A percentile compares a stretch with the other conserved stretches of the same genome.
These are phyloP conservation scores for Arachis stenosperma DNA, from an alignment of 306 rosid species.

Conservation along the genomic window DNA sequence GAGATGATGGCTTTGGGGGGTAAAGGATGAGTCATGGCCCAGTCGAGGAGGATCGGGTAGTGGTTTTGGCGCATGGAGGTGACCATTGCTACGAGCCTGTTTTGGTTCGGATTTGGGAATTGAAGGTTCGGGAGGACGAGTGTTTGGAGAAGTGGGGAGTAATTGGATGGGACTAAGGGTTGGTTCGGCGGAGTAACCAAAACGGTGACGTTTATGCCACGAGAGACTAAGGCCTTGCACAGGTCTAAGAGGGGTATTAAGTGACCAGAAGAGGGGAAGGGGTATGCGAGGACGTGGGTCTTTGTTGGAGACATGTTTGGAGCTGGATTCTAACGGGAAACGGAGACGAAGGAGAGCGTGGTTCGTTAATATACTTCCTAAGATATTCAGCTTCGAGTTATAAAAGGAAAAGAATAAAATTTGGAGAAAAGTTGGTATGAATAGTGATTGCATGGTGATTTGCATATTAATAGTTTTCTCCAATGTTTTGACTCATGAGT, in stretches of 20 bases:
- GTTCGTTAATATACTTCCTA: neutral
- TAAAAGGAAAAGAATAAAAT: neutral
- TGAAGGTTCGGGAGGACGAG: neutral
- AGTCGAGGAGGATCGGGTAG: conserved; percentile 41
- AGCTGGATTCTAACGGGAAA: too few relatives aligned
- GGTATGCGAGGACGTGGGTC: conserved; percentile 39
- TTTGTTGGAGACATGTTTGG: neutral
- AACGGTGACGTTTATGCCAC: conserved; percentile 51
- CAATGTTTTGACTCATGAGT: too few relatives aligned
- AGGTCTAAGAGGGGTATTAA: conserved; percentile 45
- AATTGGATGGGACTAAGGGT: conserved; percentile 26
- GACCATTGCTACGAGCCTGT: neutral
- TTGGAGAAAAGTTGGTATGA: too few relatives aligned
- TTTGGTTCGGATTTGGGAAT: conserved; percentile 7
- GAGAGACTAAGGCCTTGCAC: conserved; percentile 22
- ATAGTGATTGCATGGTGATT: too few relatives aligned
- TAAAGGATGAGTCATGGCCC: conserved; percentile 40
- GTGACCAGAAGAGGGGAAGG: conserved; percentile 46
- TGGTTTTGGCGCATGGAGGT: conserved; percentile 44
- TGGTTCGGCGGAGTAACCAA: conserved; percentile 38
- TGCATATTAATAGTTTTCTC: too few relatives aligned
- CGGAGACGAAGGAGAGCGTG: too few relatives aligned
- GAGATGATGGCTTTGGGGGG: conserved; percentile 51
- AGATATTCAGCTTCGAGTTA: neutral
- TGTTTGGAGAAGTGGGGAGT: too few relatives aligned